Evolutionary conservation across 441 rosid species (phyloP).

Genomic region (Capsella rubella): DNA sequence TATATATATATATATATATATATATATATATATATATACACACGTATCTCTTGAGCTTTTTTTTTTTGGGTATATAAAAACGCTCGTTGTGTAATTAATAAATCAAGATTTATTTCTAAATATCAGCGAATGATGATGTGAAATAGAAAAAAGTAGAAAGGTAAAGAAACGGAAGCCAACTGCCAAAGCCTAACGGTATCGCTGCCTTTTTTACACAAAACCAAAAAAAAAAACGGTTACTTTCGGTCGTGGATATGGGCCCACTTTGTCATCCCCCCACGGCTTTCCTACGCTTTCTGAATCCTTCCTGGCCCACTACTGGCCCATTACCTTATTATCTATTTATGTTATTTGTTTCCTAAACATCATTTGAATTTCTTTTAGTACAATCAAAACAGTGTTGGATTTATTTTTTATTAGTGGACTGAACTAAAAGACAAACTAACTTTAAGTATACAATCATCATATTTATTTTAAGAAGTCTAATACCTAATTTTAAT

Average conservation of each 20-base stretch:
- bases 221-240: slow-evolving; percentile 19
- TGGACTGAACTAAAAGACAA: slow-evolving; percentile 25
- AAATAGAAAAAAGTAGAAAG: background rate
- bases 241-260: slow-evolving; percentile 47
- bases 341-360: background rate
- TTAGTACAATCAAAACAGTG: background rate
- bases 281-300: slow-evolving; percentile 41
- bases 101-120: too few species aligned
- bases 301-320: slow-evolving; percentile 40
- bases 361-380: background rate
- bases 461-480: background rate
- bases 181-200: slow-evolving; percentile 44
- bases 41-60: too few species aligned
- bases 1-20: too few species aligned
- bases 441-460: background rate
- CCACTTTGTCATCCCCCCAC: slow-evolving; percentile 37
- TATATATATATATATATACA: too few species aligned
- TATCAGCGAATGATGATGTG: background rate
- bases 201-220: background rate
- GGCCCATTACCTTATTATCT: slow-evolving; percentile 26
- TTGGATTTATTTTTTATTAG: background rate
- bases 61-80: too few species aligned
- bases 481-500: background rate
- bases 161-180: slow-evolving; percentile 45
- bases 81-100: too few species aligned